Evolutionary conservation across 305 asterid genomes (phyloP).

Genomic region (Fraxinus sp.): DNA sequence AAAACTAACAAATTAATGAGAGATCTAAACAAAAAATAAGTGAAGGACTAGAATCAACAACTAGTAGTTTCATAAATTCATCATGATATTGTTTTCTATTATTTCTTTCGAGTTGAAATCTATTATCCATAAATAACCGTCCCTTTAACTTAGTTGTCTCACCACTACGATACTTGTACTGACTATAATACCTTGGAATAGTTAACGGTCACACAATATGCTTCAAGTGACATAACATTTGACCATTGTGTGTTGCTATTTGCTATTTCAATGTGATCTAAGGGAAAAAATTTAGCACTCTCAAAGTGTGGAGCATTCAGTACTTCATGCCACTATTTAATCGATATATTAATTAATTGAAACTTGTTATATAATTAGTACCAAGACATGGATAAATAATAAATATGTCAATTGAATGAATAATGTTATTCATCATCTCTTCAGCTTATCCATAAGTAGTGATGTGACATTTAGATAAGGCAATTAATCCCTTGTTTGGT

Average conservation of each 20-base stretch:
- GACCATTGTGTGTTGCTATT: background rate
- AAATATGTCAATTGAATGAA: background rate
- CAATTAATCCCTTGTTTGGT: background rate
- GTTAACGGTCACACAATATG: background rate
- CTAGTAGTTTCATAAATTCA: background rate
- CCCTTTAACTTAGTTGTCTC: background rate
- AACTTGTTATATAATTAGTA: background rate
- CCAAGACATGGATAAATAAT: background rate
- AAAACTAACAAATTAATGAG: background rate
- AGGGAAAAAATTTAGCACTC: background rate
- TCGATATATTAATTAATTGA: background rate
- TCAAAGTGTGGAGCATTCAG: background rate
- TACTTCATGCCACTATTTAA: background rate
- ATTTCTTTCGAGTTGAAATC: background rate
- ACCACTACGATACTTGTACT: background rate
- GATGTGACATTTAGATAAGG: background rate
- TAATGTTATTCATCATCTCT: background rate
- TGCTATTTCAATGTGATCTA: background rate
- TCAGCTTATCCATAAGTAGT: background rate
- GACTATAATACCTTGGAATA: background rate
- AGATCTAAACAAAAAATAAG: background rate
- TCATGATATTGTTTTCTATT: background rate
- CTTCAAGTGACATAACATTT: background rate
- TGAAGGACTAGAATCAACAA: background rate
- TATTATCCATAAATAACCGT: background rate